These are phyloP conservation scores for Diaporthe vexans DNA, from an alignment of 2,329 filamentous ascomycete genomes.

Conservation along the genomic window DNA sequence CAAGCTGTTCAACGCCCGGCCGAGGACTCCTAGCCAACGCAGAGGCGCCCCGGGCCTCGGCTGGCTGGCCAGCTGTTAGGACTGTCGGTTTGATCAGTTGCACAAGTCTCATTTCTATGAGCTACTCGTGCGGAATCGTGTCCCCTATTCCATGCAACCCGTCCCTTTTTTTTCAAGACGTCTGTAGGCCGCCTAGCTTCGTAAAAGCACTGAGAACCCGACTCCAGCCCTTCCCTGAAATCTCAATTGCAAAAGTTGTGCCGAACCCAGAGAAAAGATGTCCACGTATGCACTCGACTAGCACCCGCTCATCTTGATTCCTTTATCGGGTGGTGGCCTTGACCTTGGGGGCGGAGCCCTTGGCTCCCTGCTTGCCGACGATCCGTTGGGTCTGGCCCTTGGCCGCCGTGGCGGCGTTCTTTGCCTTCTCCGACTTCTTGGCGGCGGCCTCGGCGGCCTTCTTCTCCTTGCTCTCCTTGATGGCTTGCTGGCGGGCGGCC, in stretches of 20 bases:
- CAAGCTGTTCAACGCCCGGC: neutral
- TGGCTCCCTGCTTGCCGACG: conserved; percentile 96
- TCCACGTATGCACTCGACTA: conserved; percentile 34
- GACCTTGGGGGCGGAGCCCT: conserved; percentile 90
- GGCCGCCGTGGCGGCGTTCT: conserved; percentile 80
- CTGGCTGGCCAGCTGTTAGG: conserved; percentile 11
- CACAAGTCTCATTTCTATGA: conserved; percentile 50
- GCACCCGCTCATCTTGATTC: conserved; percentile 40
- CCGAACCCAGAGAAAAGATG: conserved; percentile 35
- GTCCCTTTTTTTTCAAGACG: conserved; percentile 41
- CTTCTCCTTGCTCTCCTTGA: conserved; percentile 99
- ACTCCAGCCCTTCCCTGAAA: conserved; percentile 43
- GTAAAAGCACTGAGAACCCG: conserved; percentile 44
- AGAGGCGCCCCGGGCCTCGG: neutral
- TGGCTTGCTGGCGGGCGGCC: conserved; percentile 89
- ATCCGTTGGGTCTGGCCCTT: conserved; percentile 86
- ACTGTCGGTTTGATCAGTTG: conserved; percentile 45
- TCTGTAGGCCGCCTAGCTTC: conserved; percentile 41
- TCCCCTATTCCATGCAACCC: conserved; percentile 49
- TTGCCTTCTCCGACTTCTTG: conserved; percentile 99
- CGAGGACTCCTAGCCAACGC: neutral
- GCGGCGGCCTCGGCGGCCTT: conserved; percentile 86
- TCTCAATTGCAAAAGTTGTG: conserved; percentile 37
- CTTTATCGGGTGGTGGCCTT: conserved; percentile 87
- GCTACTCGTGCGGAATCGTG: conserved; percentile 50